Evolutionary conservation across 1,284 basidiomycete genomes (phyloP).

Genomic region (Ganoderma multipileum): DNA sequence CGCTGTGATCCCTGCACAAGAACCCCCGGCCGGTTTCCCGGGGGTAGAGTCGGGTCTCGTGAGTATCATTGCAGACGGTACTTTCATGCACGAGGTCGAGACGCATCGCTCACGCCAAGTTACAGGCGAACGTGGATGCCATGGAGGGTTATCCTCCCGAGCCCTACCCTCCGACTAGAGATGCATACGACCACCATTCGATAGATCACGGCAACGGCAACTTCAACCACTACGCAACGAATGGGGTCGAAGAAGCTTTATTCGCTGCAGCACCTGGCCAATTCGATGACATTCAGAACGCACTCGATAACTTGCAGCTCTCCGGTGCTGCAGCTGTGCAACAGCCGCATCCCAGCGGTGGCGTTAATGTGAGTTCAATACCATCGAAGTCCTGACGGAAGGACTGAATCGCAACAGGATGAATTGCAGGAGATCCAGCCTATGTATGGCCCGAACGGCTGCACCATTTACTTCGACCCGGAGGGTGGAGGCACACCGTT

Average conservation of each 20-base stretch:
- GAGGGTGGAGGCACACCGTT: background rate
- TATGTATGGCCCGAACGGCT: background rate
- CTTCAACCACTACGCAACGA: background rate
- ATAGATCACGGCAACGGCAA: background rate
- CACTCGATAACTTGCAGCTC: no score
- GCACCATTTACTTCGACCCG: background rate
- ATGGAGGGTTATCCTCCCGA: no score
- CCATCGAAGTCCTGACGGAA: no score
- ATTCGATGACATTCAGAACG: no score
- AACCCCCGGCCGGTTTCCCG: no score
- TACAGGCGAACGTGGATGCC: background rate
- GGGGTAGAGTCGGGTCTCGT: no score
- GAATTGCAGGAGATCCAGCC: background rate
- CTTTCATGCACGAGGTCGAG: no score
- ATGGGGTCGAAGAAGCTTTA: background rate
- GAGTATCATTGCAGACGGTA: no score
- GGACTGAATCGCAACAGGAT: background rate
- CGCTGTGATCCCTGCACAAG: background rate
- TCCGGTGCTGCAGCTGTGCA: no score
- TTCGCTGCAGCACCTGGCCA: background rate
- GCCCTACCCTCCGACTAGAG: no score
- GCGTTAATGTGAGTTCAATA: no score
- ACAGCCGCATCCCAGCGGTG: no score
- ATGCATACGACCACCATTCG: background rate
- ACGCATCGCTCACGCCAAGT: background rate